phyloP scores from a whole-genome alignment of 352 stramenopile genomes.

The Pythium sukuiense region DNA sequence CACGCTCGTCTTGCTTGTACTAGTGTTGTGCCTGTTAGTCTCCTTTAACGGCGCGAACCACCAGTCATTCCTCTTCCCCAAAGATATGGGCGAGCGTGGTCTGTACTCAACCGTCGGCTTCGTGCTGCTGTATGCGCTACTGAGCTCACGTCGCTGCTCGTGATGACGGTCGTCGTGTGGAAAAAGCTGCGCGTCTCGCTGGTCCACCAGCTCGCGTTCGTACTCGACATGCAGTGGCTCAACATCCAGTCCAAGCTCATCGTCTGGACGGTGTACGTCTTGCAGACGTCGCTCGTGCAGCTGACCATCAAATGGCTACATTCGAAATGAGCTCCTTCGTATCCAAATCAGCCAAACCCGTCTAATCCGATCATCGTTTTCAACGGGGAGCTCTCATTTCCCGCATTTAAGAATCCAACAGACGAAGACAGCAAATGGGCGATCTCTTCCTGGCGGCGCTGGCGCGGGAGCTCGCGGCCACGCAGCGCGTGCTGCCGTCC shows the following conservation, averaged over 20 bases:
- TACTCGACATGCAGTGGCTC: constrained; percentile 10
- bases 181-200: constrained; percentile 1
- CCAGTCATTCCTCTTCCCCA: constrained; percentile 28
- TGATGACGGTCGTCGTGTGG: neutral
- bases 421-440: constrained; percentile 15
- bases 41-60: constrained; percentile 27
- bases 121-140: constrained; percentile 12
- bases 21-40: constrained; percentile 19
- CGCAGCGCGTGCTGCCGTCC: constrained; percentile 50
- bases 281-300: constrained; percentile 12
- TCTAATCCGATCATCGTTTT: constrained; percentile 3
- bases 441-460: constrained; percentile 51
- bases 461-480: constrained; percentile 40
- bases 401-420: constrained; percentile 7
- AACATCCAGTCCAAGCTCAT: constrained; percentile 22
- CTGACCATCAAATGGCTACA: neutral
- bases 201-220: constrained; percentile 18
- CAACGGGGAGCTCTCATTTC: constrained; percentile 2
- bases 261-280: constrained; percentile 17
- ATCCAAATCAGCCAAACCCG: neutral
- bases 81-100: neutral
- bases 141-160: constrained; percentile 10
- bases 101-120: neutral
- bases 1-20: too few relatives aligned
- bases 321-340: neutral